phyloP scores from a whole-genome alignment of 1,284 basidiomycete genomes.

The Moesziomyces sp. region DNA sequence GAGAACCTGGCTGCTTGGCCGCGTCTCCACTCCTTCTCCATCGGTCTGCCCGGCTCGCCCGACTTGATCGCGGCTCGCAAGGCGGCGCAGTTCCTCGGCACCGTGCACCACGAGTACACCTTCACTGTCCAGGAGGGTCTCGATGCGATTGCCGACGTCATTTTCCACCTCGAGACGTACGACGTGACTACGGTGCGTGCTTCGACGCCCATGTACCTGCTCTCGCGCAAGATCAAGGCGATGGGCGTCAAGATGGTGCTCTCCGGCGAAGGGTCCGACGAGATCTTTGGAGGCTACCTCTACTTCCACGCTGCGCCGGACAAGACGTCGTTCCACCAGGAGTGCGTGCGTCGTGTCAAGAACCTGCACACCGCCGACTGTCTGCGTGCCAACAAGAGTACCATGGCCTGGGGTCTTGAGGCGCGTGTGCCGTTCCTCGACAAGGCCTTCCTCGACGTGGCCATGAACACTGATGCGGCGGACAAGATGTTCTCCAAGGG shows the following conservation, averaged over 20 bases:
- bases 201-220: slow-evolving; percentile 95
- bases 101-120: slow-evolving; percentile 96
- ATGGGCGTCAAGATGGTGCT: slow-evolving; percentile 99
- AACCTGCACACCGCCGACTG: slow-evolving; percentile 98
- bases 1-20: slow-evolving; percentile 81
- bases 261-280: slow-evolving; percentile 96
- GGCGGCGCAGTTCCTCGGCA: slow-evolving; percentile 92
- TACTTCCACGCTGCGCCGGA: slow-evolving; percentile 99
- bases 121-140: slow-evolving; percentile 99
- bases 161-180: slow-evolving; percentile 98
- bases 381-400: slow-evolving; percentile 98
- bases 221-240: slow-evolving; percentile 98
- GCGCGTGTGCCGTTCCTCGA: slow-evolving; percentile 99
- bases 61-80: slow-evolving; percentile 94
- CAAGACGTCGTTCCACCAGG: slow-evolving; percentile 89
- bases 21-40: slow-evolving; percentile 96
- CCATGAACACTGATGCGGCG: slow-evolving; percentile 89
- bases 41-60: slow-evolving; percentile 94
- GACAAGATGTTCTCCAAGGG: slow-evolving; percentile 94
- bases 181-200: slow-evolving; percentile 99
- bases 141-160: slow-evolving; percentile 96
- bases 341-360: slow-evolving; percentile 93
- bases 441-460: slow-evolving; percentile 91
- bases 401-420: slow-evolving; percentile 99
- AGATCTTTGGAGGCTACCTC: slow-evolving; percentile 98